Percentiles rank a stretch among this genome's conserved stretches.
These are phyloP conservation scores for Hanseniaspora guilliermondii DNA, from an alignment of 805 yeast genomes.

Conservation along the genomic window DNA sequence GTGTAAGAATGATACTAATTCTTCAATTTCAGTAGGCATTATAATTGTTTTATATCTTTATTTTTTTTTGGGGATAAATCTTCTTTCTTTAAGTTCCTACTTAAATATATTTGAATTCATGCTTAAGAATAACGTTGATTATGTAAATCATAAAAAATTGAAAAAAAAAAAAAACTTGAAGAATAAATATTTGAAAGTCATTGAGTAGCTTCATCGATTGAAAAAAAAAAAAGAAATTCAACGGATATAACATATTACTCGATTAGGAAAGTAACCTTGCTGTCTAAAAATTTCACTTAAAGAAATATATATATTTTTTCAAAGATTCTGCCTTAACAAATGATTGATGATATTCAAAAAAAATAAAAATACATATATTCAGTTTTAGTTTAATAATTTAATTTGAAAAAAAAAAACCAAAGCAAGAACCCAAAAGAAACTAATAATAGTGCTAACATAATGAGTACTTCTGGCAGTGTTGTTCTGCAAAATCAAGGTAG, in stretches of 20 bases:
- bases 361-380: no score
- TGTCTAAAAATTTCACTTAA: slow-evolving; percentile 31
- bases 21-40: slow-evolving; percentile 44
- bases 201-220: background rate
- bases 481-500: slow-evolving; percentile 6
- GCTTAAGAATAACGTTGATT: background rate
- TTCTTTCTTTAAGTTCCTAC: background rate
- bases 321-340: no score
- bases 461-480: slow-evolving; percentile 8
- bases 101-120: no score
- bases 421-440: background rate
- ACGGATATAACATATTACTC: background rate
- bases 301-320: slow-evolving; percentile 24
- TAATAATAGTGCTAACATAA: background rate
- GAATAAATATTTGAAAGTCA: background rate
- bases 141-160: background rate
- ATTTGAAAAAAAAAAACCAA: background rate
- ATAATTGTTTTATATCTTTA: background rate
- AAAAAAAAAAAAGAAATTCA: slow-evolving; percentile 3
- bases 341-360: no score
- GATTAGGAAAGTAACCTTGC: background rate
- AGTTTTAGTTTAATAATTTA: no score
- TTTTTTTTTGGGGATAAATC: background rate
- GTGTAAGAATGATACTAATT: slow-evolving; percentile 67
- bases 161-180: background rate